Conservation (phyloP, 1,284 basidiomycete genomes). For the Pseudozyma thailandica region DNA sequence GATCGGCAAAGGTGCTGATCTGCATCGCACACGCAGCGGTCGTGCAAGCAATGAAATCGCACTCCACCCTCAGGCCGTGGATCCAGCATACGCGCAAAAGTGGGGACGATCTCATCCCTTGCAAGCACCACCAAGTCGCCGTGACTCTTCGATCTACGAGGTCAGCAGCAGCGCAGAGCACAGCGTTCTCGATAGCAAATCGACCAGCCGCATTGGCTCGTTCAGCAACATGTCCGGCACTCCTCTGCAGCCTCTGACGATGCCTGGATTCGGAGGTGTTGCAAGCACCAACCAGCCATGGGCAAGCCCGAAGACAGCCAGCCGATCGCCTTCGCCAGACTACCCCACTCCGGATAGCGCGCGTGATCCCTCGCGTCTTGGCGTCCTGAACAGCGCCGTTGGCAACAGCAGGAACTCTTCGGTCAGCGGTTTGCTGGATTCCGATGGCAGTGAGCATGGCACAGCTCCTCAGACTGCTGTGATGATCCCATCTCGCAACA, state of each 20-base stretch:
- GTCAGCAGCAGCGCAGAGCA: constrained; percentile 39
- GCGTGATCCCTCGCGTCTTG: constrained; percentile 14
- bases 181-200: constrained; percentile 32
- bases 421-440: constrained; percentile 29
- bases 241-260: constrained; percentile 35
- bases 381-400: constrained; percentile 1
- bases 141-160: constrained; percentile 38
- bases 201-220: constrained; percentile 42
- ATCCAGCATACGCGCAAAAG: constrained; percentile 20
- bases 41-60: constrained; percentile 22
- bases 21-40: constrained; percentile 39
- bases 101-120: constrained; percentile 23
- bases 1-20: constrained; percentile 38
- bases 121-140: constrained; percentile 12
- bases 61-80: constrained; percentile 27
- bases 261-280: constrained; percentile 10
- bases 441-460: constrained; percentile 40
- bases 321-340: constrained; percentile 27
- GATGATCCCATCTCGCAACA: constrained; percentile 21
- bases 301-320: constrained; percentile 27
- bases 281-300: constrained; percentile 21
- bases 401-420: constrained; percentile 26
- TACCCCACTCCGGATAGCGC: constrained; percentile 18
- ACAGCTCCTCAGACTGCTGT: constrained; percentile 16
- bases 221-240: constrained; percentile 35